Evolutionary conservation across 164 flowering plant genomes (phyloP).

Genomic region (Chimonanthus praecox): DNA sequence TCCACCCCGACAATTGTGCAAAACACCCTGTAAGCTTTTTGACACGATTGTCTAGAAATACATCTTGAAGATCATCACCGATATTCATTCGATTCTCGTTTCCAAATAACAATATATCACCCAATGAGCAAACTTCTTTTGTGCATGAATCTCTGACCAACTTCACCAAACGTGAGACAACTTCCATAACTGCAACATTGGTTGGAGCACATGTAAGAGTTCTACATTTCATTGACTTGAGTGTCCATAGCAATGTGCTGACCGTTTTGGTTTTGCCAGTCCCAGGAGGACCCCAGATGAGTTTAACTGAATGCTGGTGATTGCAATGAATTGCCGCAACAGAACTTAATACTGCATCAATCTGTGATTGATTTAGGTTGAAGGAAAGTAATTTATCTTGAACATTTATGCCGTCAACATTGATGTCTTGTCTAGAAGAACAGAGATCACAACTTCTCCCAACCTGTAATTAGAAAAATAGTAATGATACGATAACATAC

Average conservation of each 20-base stretch:
- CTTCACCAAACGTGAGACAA: conserved; percentile 45
- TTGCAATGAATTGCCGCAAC: conserved; percentile 23
- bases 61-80: conserved; percentile 29
- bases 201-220: conserved; percentile 70
- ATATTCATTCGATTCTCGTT: conserved; percentile 41
- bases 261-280: conserved; percentile 77
- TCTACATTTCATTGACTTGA: conserved; percentile 32
- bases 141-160: conserved; percentile 26
- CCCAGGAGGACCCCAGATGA: conserved; percentile 86
- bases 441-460: conserved; percentile 26
- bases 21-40: conserved; percentile 38
- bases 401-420: conserved; percentile 7
- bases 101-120: conserved; percentile 67
- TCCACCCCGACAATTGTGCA: conserved; percentile 46
- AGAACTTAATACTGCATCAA: conserved; percentile 32
- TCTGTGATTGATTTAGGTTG: conserved; percentile 52
- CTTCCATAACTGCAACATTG: conserved; percentile 57
- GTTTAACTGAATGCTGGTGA: conserved; percentile 36
- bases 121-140: conserved; percentile 25
- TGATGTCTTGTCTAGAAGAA: conserved; percentile 3
- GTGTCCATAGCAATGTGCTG: conserved; percentile 31
- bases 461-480: conserved; percentile 23
- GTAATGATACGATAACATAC: background rate
- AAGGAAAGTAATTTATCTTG: background rate
- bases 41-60: conserved; percentile 47